phyloP scores from a whole-genome alignment of 306 rosid genomes.

The Sphenostylis stenocarpa region DNA sequence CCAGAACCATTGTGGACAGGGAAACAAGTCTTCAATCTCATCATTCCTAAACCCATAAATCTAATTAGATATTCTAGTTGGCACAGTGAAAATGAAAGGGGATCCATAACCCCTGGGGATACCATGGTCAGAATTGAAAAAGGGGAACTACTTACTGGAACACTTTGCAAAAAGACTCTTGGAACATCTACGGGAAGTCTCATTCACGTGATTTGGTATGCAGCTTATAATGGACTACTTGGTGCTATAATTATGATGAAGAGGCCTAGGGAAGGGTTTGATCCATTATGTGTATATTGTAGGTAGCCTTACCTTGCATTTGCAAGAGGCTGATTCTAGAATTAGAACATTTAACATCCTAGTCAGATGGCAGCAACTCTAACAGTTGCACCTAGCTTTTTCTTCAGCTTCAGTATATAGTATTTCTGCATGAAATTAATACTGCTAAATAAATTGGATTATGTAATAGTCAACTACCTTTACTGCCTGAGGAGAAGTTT shows the following conservation, averaged over 20 bases:
- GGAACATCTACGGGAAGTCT: slow-evolving; percentile 98
- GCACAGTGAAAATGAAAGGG: slow-evolving; percentile 83
- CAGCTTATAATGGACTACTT: not conserved
- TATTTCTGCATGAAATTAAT: slow-evolving; percentile 4
- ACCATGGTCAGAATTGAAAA: slow-evolving; percentile 91
- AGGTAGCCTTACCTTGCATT: not conserved
- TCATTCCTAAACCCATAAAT: slow-evolving; percentile 92
- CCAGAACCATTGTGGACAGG: slow-evolving; percentile 99
- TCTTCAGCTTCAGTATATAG: not conserved
- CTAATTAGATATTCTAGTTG: slow-evolving; percentile 87
- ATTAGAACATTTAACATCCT: not conserved
- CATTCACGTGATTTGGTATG: slow-evolving; percentile 94
- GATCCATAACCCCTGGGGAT: slow-evolving; percentile 89
- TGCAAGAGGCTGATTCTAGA: not conserved
- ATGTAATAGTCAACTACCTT: not conserved
- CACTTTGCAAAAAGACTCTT: slow-evolving; percentile 94
- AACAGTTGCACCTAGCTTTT: no score
- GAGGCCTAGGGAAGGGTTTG: not conserved
- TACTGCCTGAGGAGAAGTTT: not conserved
- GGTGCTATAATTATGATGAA: not conserved
- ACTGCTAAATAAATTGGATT: not conserved
- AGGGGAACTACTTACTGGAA: slow-evolving; percentile 91
- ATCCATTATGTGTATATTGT: not conserved
- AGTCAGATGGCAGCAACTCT: not conserved
- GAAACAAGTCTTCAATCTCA: slow-evolving; percentile 95